These are phyloP conservation scores for Mucor plumbeus DNA, from an alignment of 371 early-diverging fungal species.

Conservation along the genomic window DNA sequence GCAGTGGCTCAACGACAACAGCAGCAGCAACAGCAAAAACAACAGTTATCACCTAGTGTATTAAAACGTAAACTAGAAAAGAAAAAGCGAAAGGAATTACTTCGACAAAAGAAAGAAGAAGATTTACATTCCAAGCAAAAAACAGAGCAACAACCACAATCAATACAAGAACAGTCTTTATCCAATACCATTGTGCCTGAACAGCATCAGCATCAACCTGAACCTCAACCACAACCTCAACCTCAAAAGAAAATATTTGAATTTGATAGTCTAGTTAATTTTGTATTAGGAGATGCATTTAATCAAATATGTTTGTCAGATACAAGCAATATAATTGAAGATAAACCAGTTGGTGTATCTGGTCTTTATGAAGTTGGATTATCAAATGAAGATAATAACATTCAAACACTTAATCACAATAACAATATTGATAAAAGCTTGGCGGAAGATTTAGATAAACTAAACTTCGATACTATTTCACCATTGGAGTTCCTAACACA, in stretches of 20 bases:
- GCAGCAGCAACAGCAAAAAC: slow-evolving; percentile 48
- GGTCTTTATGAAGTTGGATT: slow-evolving; percentile 16
- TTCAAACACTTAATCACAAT: slow-evolving; percentile 6
- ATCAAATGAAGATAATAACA: slow-evolving; percentile 17
- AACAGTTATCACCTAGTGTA: slow-evolving; percentile 31
- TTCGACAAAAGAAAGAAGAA: slow-evolving; percentile 36
- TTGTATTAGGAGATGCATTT: slow-evolving; percentile 50
- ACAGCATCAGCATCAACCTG: not conserved
- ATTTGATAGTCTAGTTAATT: slow-evolving; percentile 35
- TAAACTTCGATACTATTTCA: slow-evolving; percentile 19
- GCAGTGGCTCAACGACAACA: slow-evolving; percentile 58
- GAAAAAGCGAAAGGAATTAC: slow-evolving; percentile 49
- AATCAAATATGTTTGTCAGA: slow-evolving; percentile 18
- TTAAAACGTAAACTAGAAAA: slow-evolving; percentile 46
- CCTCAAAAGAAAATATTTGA: slow-evolving; percentile 8
- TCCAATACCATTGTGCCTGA: too few species aligned
- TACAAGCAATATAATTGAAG: slow-evolving; percentile 17
- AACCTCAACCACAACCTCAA: too few species aligned
- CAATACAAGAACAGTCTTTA: not conserved
- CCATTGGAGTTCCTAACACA: slow-evolving; percentile 45
- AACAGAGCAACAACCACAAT: too few species aligned
- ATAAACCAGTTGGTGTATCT: slow-evolving; percentile 41
- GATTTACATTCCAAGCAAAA: slow-evolving; percentile 6
- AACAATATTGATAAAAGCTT: not conserved
- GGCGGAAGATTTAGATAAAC: not conserved